Evolutionary conservation across 495 filamentous ascomycete genomes (phyloP).

Genomic region (Penicillium arizonense): DNA sequence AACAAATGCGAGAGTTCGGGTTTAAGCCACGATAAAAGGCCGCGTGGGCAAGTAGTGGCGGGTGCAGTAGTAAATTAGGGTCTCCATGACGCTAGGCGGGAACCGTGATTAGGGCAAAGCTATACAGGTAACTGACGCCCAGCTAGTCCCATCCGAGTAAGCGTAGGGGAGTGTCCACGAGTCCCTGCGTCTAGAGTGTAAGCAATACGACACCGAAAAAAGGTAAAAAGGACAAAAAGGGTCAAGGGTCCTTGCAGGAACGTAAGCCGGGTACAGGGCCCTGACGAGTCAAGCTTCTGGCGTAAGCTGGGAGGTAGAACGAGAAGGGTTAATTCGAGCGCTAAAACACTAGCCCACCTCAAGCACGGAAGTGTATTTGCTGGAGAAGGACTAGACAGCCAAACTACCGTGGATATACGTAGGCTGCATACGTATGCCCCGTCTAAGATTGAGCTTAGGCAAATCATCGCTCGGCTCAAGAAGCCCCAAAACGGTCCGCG

Average conservation of each 20-base stretch:
- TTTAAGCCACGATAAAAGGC: slow-evolving; percentile 9
- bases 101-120: slow-evolving; percentile 1
- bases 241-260: slow-evolving; percentile 2
- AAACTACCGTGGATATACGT: slow-evolving; percentile 21
- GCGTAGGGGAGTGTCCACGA: slow-evolving; percentile 19
- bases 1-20: no score
- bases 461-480: slow-evolving; percentile 24
- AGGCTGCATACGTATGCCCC: slow-evolving; percentile 29
- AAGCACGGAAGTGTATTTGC: slow-evolving; percentile 12
- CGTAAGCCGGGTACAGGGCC: slow-evolving; percentile 4
- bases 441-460: slow-evolving; percentile 7
- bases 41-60: slow-evolving; percentile 6
- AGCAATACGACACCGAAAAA: not conserved
- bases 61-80: slow-evolving; percentile 4
- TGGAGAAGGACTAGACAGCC: slow-evolving; percentile 12
- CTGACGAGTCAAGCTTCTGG: slow-evolving; percentile 24
- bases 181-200: slow-evolving; percentile 21
- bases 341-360: slow-evolving; percentile 8
- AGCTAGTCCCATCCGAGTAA: slow-evolving; percentile 8
- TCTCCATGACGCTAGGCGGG: slow-evolving; percentile 18
- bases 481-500: slow-evolving; percentile 9
- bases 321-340: slow-evolving; percentile 7
- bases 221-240: slow-evolving; percentile 8
- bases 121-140: slow-evolving; percentile 1
- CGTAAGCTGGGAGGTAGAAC: slow-evolving; percentile 25